A percentile compares a stretch with the other conserved stretches of the same genome.
phyloP scores from a whole-genome alignment of 495 filamentous ascomycete species.

The Podospora australis region DNA sequence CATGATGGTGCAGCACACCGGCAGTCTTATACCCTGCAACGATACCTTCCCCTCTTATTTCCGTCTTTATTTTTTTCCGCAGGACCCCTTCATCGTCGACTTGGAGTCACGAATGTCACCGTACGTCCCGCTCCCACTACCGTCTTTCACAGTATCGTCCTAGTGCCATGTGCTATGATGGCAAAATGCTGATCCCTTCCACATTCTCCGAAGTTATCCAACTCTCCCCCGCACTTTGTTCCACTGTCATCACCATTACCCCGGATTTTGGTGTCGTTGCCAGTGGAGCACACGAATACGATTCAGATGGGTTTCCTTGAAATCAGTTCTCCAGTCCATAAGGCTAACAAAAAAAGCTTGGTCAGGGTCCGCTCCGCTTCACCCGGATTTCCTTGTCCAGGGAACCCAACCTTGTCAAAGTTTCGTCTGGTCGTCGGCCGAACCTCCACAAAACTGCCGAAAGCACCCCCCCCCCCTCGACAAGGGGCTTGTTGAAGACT shows the following conservation, averaged over 20 bases:
- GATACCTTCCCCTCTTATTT: too few species aligned
- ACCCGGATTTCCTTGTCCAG: not conserved
- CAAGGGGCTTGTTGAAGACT: not conserved
- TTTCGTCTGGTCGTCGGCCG: too few species aligned
- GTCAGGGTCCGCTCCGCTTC: not conserved
- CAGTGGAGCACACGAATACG: too few species aligned
- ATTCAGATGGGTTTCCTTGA: not conserved
- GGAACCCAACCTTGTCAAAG: too few species aligned
- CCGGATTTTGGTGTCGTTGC: too few species aligned
- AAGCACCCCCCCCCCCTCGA: not conserved
- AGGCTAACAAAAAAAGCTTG: not conserved
- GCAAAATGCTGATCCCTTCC: conserved; percentile 4
- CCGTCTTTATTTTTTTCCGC: too few species aligned
- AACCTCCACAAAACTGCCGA: not conserved
- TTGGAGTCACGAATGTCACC: too few species aligned
- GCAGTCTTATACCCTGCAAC: too few species aligned
- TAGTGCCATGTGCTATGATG: not conserved
- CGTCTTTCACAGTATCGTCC: not conserved
- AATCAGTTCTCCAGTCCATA: not conserved
- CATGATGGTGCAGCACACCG: too few species aligned
- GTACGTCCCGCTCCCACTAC: not conserved
- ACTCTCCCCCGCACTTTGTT: not conserved
- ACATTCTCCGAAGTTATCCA: not conserved
- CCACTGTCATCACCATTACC: not conserved
- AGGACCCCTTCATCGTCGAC: too few species aligned